Evolutionary conservation across 208 protist species (phyloP), one percentile per base, ranked within the genome.

Genomic region (Acanthamoeba triangularis): DNA sequence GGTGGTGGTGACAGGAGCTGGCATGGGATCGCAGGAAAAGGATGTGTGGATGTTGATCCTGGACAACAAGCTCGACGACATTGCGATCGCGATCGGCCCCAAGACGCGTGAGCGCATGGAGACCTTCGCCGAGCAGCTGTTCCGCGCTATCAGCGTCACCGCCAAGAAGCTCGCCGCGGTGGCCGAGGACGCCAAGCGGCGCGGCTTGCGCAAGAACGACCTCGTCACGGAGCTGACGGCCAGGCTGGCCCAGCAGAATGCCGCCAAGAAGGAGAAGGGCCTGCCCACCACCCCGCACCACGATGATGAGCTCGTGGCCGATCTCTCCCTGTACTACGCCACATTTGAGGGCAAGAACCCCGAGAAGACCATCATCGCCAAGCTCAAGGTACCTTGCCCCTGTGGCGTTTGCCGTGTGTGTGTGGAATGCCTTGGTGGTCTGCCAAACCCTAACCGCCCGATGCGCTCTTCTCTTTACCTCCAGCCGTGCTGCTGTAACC

Each of bases 41-140:
- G 87, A 93, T 37, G 65, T 93, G 41, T 93, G 87, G 87, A 18
- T 78, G 61, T 52, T 93, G 61, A 56, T 74, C 61, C 44, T 93
- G 56, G 87, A 93, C 44, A 93, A 93, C 65, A 93, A 93, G 87
- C 65, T 93, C 16, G 87, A 93, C 61, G 87, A 93, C 61, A 93
- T 93, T 25, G 87, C 87, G 28, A 74, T 93, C 87, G 47, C 87
- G 47, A 93, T 93, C 25, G 87, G 87, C 18, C 87, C 54, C 33
- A 74, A 67, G 61, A 67, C 52, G 30, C 54, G 87, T 8, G 87
- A 93, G 87, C 33, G 87, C 28, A 74, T 93, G 37, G 87, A 93
- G 30, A 8, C 20, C 18, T 93, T 93, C 33, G 87, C 87, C 41
- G 61, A 93, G 61, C 41, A 93, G 61, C 61, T 93, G 13, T 93